phyloP scores from a whole-genome alignment of 768 basidiomycete genomes.

The Paxillus rubicundulus region DNA sequence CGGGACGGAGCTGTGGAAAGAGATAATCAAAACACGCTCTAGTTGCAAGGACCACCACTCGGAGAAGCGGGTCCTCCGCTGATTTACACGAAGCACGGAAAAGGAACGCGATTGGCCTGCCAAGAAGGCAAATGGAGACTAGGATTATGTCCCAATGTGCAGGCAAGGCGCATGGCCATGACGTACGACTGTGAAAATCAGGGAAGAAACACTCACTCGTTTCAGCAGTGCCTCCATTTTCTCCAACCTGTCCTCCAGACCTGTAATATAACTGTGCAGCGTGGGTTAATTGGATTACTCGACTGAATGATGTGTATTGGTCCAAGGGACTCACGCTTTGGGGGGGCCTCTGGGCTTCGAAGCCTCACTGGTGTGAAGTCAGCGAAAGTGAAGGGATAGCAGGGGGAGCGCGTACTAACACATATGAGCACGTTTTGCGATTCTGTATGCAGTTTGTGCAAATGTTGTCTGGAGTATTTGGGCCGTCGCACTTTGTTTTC shows the following conservation, averaged over 20 bases:
- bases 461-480: conserved; percentile 45
- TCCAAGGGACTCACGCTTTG: conserved; percentile 51
- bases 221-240: conserved; percentile 52
- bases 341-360: conserved; percentile 67
- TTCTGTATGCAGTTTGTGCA: conserved; percentile 59
- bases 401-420: conserved; percentile 38
- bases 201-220: conserved; percentile 37
- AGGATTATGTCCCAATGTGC: background rate
- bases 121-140: background rate
- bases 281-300: background rate
- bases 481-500: conserved; percentile 62
- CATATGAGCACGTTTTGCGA: conserved; percentile 55
- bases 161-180: background rate
- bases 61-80: background rate
- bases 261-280: conserved; percentile 49
- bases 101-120: background rate
- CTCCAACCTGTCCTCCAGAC: conserved; percentile 58
- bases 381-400: background rate
- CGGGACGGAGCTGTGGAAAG: conserved; percentile 54
- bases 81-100: background rate
- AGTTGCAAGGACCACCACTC: background rate
- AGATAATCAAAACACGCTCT: conserved; percentile 8
- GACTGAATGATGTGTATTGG: background rate
- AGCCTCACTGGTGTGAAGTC: conserved; percentile 42
- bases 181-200: background rate